Evolutionary conservation across 108 stramenopile species (phyloP).

Genomic region (Nitzschia sp.): DNA sequence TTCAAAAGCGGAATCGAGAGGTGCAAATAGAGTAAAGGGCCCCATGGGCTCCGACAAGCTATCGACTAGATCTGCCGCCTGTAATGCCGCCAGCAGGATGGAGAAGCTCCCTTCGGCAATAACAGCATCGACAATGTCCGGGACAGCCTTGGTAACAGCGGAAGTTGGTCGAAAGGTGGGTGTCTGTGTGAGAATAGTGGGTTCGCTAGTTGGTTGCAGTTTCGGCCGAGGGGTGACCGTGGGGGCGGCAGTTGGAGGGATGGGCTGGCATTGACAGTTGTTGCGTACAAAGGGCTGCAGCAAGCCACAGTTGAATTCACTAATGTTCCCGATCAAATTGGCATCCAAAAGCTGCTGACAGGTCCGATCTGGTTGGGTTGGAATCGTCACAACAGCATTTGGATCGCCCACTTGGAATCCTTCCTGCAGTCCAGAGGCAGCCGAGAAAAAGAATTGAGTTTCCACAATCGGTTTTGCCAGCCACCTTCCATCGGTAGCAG

Average conservation of each 20-base stretch:
- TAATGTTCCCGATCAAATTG: constrained; percentile 3
- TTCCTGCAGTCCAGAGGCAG: too few species aligned
- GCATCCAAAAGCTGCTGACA: constrained; percentile 14
- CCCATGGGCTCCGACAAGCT: background rate
- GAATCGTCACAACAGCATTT: constrained; percentile 11
- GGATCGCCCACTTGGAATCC: constrained; percentile 13
- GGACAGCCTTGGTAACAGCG: background rate
- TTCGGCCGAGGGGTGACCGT: too few species aligned
- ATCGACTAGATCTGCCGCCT: background rate
- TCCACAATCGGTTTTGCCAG: too few species aligned
- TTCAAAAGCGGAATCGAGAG: background rate
- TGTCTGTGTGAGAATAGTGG: too few species aligned
- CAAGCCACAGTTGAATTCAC: background rate
- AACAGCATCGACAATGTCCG: background rate
- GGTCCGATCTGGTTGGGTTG: constrained; percentile 17
- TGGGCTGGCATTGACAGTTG: constrained; percentile 8
- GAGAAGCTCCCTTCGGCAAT: background rate
- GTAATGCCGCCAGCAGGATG: background rate
- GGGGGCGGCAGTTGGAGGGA: background rate
- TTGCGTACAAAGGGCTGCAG: constrained; percentile 12
- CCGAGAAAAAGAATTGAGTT: too few species aligned
- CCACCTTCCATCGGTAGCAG: too few species aligned
- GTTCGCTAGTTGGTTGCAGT: too few species aligned
- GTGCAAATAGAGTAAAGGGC: background rate
- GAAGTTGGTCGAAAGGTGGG: background rate